These are phyloP conservation scores for Ustilago esculenta DNA, from an alignment of 1,284 basidiomycete species.

Conservation along the genomic window DNA sequence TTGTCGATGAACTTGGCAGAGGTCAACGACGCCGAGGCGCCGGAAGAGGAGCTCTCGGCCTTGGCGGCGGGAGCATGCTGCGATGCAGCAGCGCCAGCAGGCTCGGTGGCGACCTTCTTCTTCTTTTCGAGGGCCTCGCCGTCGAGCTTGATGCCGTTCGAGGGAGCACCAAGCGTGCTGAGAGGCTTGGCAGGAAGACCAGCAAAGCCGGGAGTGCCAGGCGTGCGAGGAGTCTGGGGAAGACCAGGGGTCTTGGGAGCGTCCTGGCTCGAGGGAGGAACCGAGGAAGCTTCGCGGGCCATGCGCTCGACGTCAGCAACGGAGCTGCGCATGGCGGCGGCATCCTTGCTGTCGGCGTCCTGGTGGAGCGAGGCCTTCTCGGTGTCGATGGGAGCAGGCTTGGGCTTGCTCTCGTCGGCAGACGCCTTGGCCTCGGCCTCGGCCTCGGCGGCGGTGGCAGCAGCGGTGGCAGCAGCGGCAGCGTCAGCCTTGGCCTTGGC, in stretches of 20 bases:
- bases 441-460: slow-evolving; percentile 25
- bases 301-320: slow-evolving; percentile 62
- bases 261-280: slow-evolving; percentile 58
- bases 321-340: slow-evolving; percentile 44
- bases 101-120: slow-evolving; percentile 36
- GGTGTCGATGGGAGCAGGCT: slow-evolving; percentile 49
- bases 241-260: slow-evolving; percentile 51
- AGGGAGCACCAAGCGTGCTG: slow-evolving; percentile 36
- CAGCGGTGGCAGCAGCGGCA: too few relatives aligned
- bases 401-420: slow-evolving; percentile 41
- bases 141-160: slow-evolving; percentile 61
- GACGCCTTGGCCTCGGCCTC: slow-evolving; percentile 38
- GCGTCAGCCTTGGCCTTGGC: slow-evolving; percentile 40
- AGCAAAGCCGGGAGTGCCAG: slow-evolving; percentile 61
- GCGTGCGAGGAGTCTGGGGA: slow-evolving; percentile 57
- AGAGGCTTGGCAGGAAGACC: slow-evolving; percentile 62
- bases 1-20: slow-evolving; percentile 75
- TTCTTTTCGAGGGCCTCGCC: slow-evolving; percentile 59
- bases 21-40: slow-evolving; percentile 51
- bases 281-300: slow-evolving; percentile 62
- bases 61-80: slow-evolving; percentile 28
- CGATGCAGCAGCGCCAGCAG: slow-evolving; percentile 25
- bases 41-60: slow-evolving; percentile 47
- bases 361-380: slow-evolving; percentile 32
- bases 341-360: slow-evolving; percentile 40